Base-by-base conservation (phyloP, 345 rosid genomes). In the Gossypium bickii region DNA sequence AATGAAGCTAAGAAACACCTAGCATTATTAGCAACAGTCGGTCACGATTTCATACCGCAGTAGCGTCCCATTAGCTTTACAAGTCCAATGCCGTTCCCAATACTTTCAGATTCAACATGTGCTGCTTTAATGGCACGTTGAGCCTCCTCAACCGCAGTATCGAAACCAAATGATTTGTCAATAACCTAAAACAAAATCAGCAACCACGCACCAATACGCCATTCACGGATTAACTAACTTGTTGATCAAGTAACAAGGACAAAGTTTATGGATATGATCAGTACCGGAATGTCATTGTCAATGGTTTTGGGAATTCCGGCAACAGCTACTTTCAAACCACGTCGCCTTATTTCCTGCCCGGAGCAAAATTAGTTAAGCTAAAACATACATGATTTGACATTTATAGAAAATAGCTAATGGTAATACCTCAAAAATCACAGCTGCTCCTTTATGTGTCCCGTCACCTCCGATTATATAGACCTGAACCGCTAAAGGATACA, bases 81-180 rank as follows among this genome's bases (percentile, higher is more conserved):
- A 72, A 93, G 77, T 59, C 98, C 98, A 5, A 93, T 87, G 9
- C 97, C 95, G 55, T 93, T 89, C 78, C 86, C 92, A 45, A 65
- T 70, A 79, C 97, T 93, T 81, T 75, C 83, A 62, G 98, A 90
- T 83, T 93, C 98, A 63, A 93, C 95, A 78, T 91, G 98, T 11
- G 98, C 98, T 49, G 98, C 95, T 77, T 87, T 90, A 64, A 91
- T 93, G 71, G 97, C 93, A 71, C 98, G 95, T 75, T 93, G 98
- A 78, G 98, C 97, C 81, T 93, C 98, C 80, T 93, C 98, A 69
- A 93, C 97, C 49, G 96, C 92, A 84, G 94, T 86, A 82, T 93
- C 96, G 78, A 93, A 93, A 76, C 97, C 98, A 77, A 93, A 93
- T 58, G 98, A 91, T 71, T 78, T 91, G 85, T 93, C 98, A 82